A percentile compares a stretch with the other conserved stretches of the same genome.
phyloP scores from a whole-genome alignment of 1,284 basidiomycete species.

The Rhodofomes roseus region DNA sequence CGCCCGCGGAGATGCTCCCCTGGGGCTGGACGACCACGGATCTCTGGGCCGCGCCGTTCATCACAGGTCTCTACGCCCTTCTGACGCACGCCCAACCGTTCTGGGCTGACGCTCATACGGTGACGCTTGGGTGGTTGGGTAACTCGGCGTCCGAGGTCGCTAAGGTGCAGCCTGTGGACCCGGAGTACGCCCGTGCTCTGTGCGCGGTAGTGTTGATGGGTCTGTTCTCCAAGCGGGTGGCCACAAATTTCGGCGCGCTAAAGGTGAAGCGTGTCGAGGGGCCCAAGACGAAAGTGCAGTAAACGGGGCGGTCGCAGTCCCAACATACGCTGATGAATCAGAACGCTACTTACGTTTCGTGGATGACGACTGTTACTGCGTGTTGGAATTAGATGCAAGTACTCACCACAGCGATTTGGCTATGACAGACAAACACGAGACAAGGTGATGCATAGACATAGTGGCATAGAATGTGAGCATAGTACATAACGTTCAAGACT shows the following conservation, averaged over 20 bases:
- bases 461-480: background rate
- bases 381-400: too few relatives aligned
- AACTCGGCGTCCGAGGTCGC: slow-evolving; percentile 22
- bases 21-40: slow-evolving; percentile 76
- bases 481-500: background rate
- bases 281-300: slow-evolving; percentile 22
- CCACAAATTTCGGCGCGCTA: slow-evolving; percentile 47
- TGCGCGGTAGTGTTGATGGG: slow-evolving; percentile 58
- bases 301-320: background rate
- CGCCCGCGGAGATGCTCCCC: slow-evolving; percentile 63
- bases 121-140: slow-evolving; percentile 41
- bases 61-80: slow-evolving; percentile 67
- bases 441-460: background rate
- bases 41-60: slow-evolving; percentile 69
- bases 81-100: slow-evolving; percentile 77
- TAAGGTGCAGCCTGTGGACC: slow-evolving; percentile 45
- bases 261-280: slow-evolving; percentile 3
- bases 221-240: slow-evolving; percentile 54
- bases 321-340: background rate
- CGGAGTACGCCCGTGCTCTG: slow-evolving; percentile 60
- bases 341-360: background rate
- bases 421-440: background rate
- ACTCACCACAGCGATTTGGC: background rate
- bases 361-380: too few relatives aligned
- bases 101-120: slow-evolving; percentile 58